phyloP scores from a whole-genome alignment of 306 rosid genomes.

The Alnus rubra region DNA sequence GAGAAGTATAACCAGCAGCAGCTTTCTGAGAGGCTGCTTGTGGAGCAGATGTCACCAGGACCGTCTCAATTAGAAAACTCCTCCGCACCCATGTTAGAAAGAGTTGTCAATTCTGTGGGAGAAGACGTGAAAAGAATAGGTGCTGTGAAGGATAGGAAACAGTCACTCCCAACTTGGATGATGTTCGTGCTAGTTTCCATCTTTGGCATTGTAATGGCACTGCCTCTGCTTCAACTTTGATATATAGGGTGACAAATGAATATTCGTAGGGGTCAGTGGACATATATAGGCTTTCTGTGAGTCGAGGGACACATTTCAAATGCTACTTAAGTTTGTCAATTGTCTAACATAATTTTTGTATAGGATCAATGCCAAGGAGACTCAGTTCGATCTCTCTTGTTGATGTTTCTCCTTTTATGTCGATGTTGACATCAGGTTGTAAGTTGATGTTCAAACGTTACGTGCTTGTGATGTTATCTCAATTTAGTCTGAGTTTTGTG shows the following conservation, averaged over 20 bases:
- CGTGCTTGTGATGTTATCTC: conserved; percentile 33
- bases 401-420: conserved; percentile 44
- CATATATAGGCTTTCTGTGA: conserved; percentile 19
- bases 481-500: conserved; percentile 32
- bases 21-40: conserved; percentile 49
- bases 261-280: conserved; percentile 7
- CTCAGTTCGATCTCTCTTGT: conserved; percentile 35
- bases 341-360: conserved; percentile 53
- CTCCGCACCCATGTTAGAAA: conserved; percentile 46
- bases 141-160: conserved; percentile 44
- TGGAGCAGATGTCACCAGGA: conserved; percentile 48
- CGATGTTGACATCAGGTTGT: conserved; percentile 43
- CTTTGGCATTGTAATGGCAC: conserved; percentile 90
- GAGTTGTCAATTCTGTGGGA: conserved; percentile 39
- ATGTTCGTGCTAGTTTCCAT: conserved; percentile 79
- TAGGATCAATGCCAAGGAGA: conserved; percentile 49
- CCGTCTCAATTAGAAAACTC: conserved; percentile 39
- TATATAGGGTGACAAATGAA: conserved; percentile 27
- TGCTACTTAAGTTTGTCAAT: conserved; percentile 40
- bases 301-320: conserved; percentile 38
- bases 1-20: conserved; percentile 79
- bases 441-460: conserved; percentile 35
- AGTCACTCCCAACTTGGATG: conserved; percentile 90
- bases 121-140: conserved; percentile 48
- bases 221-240: conserved; percentile 92